phyloP scores from a whole-genome alignment of 495 filamentous ascomycete genomes.

The Tuber microsphaerosporum region DNA sequence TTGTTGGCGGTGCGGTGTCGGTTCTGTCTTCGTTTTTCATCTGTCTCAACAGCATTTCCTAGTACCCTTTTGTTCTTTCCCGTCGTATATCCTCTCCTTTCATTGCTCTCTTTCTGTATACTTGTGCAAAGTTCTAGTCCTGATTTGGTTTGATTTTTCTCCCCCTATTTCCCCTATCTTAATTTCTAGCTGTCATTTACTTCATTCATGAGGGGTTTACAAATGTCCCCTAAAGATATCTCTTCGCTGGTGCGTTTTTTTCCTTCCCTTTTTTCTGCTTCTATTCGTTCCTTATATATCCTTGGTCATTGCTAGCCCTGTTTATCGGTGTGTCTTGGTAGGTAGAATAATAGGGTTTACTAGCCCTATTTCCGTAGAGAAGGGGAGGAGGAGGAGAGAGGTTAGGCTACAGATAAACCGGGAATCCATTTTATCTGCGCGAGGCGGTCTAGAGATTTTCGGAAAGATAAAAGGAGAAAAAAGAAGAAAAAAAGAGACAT shows the following conservation, averaged over 20 bases:
- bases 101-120: conserved; percentile 9
- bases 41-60: not conserved
- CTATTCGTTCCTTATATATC: not conserved
- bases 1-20: conserved; percentile 1
- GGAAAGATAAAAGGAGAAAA: not conserved
- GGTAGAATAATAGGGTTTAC: not conserved
- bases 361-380: not conserved
- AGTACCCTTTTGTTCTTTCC: conserved; percentile 7
- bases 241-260: not conserved
- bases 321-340: not conserved
- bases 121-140: conserved; percentile 2
- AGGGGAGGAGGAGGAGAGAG: not conserved
- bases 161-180: conserved; percentile 1
- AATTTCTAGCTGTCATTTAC: not conserved
- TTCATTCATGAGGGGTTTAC: not conserved
- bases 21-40: conserved; percentile 3
- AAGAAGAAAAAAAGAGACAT: not conserved
- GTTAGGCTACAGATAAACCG: not conserved
- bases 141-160: conserved; percentile 7
- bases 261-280: not conserved
- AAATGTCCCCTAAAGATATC: not conserved
- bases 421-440: not conserved
- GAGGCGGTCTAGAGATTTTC: not conserved
- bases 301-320: not conserved
- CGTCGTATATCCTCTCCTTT: conserved; percentile 11